phyloP scores from a whole-genome alignment of 2,329 filamentous ascomycete genomes.

The Zelopaecilomyces penicillatus region DNA sequence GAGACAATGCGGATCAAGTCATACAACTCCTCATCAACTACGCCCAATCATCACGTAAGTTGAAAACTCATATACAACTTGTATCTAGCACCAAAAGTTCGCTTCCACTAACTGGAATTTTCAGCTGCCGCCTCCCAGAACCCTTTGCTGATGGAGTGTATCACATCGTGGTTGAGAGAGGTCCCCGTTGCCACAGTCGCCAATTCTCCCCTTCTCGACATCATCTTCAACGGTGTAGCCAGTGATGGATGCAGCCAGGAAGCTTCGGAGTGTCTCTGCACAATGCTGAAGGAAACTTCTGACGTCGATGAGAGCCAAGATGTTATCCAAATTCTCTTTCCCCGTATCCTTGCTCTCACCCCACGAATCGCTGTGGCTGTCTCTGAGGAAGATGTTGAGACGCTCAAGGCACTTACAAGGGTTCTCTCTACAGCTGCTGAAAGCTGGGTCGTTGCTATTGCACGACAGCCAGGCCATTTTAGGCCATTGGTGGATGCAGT shows the following conservation, averaged over 20 bases:
- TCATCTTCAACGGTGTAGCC: constrained; percentile 70
- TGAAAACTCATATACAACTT: not conserved
- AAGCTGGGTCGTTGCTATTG: constrained; percentile 87
- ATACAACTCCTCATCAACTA: constrained; percentile 83
- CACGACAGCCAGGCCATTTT: constrained; percentile 74
- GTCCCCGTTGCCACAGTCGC: constrained; percentile 78
- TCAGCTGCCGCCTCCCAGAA: constrained; percentile 71
- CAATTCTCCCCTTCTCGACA: constrained; percentile 73
- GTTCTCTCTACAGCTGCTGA: constrained; percentile 90
- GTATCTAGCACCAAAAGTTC: not conserved
- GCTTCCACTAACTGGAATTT: constrained; percentile 12
- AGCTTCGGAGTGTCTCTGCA: constrained; percentile 85
- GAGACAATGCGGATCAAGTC: constrained; percentile 83
- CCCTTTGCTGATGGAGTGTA: constrained; percentile 85
- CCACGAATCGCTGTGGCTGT: constrained; percentile 69
- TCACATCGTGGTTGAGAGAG: constrained; percentile 93
- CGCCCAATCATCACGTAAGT: constrained; percentile 79
- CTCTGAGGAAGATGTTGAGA: constrained; percentile 74
- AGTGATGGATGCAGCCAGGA: constrained; percentile 73
- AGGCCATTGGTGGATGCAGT: constrained; percentile 79
- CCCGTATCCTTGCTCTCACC: constrained; percentile 65
- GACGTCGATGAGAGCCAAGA: constrained; percentile 87
- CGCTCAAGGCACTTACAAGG: constrained; percentile 80
- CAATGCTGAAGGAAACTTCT: constrained; percentile 82
- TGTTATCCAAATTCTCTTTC: constrained; percentile 75